These are phyloP conservation scores for Diaporthe sp. DNA, from an alignment of 2,329 filamentous ascomycete genomes.

Conservation along the genomic window DNA sequence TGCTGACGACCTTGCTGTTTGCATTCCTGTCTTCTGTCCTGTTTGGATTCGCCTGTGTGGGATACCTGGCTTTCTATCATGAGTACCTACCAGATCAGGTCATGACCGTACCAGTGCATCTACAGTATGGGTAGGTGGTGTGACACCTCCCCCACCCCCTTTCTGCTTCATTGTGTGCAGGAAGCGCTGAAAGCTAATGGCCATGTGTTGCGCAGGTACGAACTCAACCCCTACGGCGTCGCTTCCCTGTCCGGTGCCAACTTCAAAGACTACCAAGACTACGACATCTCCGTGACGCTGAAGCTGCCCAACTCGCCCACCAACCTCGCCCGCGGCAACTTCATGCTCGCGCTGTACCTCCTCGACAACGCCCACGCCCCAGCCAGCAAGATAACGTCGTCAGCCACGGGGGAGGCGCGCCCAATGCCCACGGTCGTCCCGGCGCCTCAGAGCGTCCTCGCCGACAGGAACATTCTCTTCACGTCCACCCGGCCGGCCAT, in stretches of 20 bases:
- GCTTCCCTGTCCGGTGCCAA: conserved; percentile 61
- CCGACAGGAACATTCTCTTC: conserved; percentile 63
- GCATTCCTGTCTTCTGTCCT: conserved; percentile 58
- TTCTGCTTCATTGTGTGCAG: too few relatives aligned
- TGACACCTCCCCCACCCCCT: neutral
- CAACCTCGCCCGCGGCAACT: conserved; percentile 87
- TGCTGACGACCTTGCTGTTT: conserved; percentile 63
- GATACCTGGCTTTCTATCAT: conserved; percentile 68
- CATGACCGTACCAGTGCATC: conserved; percentile 65
- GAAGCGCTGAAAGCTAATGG: conserved; percentile 2
- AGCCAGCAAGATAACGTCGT: conserved; percentile 13
- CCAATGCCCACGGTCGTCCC: conserved; percentile 44
- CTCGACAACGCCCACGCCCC: conserved; percentile 57
- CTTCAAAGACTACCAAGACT: conserved; percentile 80
- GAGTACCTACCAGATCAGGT: conserved; percentile 70
- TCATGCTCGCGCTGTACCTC: conserved; percentile 89
- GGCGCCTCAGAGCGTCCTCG: conserved; percentile 52
- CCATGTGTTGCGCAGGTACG: conserved; percentile 53
- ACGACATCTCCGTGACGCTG: conserved; percentile 85
- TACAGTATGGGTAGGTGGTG: conserved; percentile 69
- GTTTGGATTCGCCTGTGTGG: conserved; percentile 62
- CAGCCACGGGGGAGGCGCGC: conserved; percentile 23
- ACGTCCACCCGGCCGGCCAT: conserved; percentile 81
- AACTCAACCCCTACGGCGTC: conserved; percentile 67
- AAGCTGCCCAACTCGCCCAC: conserved; percentile 81